Conservation (phyloP, 2,329 filamentous ascomycete species). For the Nannizziopsis arthrosporioides region DNA sequence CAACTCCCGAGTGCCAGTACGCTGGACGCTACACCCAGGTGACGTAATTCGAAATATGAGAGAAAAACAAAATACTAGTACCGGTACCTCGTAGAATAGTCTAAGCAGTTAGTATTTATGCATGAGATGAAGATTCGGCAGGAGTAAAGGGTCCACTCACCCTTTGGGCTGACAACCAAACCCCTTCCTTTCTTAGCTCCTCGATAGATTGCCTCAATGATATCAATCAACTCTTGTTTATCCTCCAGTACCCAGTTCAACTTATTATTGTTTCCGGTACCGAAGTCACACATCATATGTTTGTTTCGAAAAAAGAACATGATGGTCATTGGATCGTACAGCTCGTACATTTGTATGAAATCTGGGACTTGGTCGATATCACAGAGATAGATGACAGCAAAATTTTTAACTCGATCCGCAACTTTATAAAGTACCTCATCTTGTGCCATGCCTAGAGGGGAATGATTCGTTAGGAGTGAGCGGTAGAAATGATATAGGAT, state of each 20-base stretch:
- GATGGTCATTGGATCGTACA: slow-evolving; percentile 84
- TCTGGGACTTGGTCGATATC: slow-evolving; percentile 78
- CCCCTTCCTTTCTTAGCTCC: slow-evolving; percentile 97
- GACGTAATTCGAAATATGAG: not conserved
- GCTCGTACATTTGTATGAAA: slow-evolving; percentile 91
- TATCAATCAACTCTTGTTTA: slow-evolving; percentile 97
- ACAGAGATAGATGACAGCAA: slow-evolving; percentile 69
- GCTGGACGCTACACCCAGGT: too few species aligned
- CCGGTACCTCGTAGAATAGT: slow-evolving; percentile 57
- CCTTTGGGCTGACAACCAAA: slow-evolving; percentile 93
- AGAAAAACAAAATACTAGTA: slow-evolving; percentile 37
- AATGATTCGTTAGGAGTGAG: slow-evolving; percentile 14
- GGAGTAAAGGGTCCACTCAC: slow-evolving; percentile 28
- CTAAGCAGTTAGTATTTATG: slow-evolving; percentile 16
- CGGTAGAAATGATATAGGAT: not conserved
- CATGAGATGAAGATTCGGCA: not conserved
- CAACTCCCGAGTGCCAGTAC: not conserved
- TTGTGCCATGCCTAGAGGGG: slow-evolving; percentile 51
- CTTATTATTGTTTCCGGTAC: slow-evolving; percentile 98
- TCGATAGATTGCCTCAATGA: slow-evolving; percentile 93
- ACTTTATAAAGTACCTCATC: slow-evolving; percentile 94
- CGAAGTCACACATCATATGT: slow-evolving; percentile 57
- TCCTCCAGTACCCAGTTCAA: slow-evolving; percentile 93
- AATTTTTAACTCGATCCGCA: slow-evolving; percentile 75
- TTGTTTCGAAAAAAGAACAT: slow-evolving; percentile 99